phyloP scores from a whole-genome alignment of 805 yeast genomes.

The Candida sphagnicola region DNA sequence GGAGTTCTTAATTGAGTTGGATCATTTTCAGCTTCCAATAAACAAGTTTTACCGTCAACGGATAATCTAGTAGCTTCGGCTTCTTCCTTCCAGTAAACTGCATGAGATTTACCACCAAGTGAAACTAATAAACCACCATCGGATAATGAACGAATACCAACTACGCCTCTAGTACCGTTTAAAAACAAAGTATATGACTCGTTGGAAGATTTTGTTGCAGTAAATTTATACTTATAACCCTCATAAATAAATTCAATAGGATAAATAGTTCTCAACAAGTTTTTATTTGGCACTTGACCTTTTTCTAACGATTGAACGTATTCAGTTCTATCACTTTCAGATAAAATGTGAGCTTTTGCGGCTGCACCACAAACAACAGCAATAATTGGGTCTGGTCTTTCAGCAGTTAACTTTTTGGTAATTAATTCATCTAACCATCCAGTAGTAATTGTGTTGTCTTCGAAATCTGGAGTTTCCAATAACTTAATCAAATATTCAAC shows the following conservation, averaged over 20 bases:
- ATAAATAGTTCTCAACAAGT: conserved; percentile 76
- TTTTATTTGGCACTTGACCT: conserved; percentile 91
- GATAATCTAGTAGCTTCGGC: conserved; percentile 92
- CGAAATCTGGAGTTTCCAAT: conserved; percentile 94
- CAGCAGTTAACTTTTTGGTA: conserved; percentile 89
- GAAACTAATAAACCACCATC: conserved; percentile 93
- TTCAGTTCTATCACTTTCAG: conserved; percentile 64
- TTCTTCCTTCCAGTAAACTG: conserved; percentile 97
- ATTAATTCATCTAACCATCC: conserved; percentile 99
- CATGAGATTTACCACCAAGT: conserved; percentile 88
- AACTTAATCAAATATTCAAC: conserved; percentile 94
- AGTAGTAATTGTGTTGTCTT: conserved; percentile 93
- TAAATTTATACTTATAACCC: conserved; percentile 87
- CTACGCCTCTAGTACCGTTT: conserved; percentile 87
- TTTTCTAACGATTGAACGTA: conserved; percentile 78
- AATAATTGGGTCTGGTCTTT: conserved; percentile 86
- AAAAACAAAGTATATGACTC: conserved; percentile 86
- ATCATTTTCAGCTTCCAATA: conserved; percentile 92
- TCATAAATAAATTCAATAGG: conserved; percentile 96
- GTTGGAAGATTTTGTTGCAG: conserved; percentile 87
- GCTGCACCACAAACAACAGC: conserved; percentile 98
- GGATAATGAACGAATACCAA: conserved; percentile 81
- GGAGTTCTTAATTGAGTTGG: conserved; percentile 99
- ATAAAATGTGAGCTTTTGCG: conserved; percentile 83
- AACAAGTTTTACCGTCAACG: conserved; percentile 92